These are phyloP conservation scores for Diaporthe amygdali DNA, from an alignment of 2,329 filamentous ascomycete species.

Conservation along the genomic window DNA sequence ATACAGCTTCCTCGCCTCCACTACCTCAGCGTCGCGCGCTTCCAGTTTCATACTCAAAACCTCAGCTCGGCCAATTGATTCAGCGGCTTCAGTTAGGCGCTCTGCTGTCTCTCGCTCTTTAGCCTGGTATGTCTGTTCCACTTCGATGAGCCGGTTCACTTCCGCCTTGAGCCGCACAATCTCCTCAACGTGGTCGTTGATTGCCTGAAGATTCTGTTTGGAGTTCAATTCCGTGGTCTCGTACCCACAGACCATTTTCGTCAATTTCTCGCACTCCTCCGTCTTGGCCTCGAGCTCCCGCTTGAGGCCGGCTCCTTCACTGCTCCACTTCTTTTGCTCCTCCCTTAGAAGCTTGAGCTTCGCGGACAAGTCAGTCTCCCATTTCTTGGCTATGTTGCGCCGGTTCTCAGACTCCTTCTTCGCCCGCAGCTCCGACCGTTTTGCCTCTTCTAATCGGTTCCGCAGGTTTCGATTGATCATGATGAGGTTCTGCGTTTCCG, in stretches of 20 bases:
- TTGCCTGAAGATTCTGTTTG: constrained; percentile 67
- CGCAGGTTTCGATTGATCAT: constrained; percentile 77
- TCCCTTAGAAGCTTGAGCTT: constrained; percentile 72
- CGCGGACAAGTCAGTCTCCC: constrained; percentile 72
- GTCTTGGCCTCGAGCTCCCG: constrained; percentile 63
- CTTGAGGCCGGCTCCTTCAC: constrained; percentile 61
- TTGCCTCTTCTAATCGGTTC: constrained; percentile 74
- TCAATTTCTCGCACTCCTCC: constrained; percentile 68
- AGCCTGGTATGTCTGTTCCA: constrained; percentile 67
- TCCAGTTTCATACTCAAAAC: constrained; percentile 63
- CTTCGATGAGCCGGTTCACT: constrained; percentile 63
- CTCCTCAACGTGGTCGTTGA: constrained; percentile 66
- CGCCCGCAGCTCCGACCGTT: constrained; percentile 71
- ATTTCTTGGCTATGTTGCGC: constrained; percentile 76
- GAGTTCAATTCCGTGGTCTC: constrained; percentile 72
- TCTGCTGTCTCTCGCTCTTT: constrained; percentile 65
- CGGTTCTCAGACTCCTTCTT: constrained; percentile 76
- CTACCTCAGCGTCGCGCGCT: constrained; percentile 53
- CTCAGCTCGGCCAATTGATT: constrained; percentile 64
- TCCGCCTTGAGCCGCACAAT: constrained; percentile 64
- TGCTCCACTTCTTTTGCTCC: constrained; percentile 69
- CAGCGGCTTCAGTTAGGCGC: constrained; percentile 61
- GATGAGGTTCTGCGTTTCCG: constrained; percentile 81
- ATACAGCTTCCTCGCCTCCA: constrained; percentile 48
- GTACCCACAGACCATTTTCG: constrained; percentile 67